A percentile compares a stretch with the other conserved stretches of the same genome.
These are phyloP conservation scores for Ophiognomonia clavigignenti-juglandacearum DNA, from an alignment of 2,329 filamentous ascomycete genomes.

Conservation along the genomic window DNA sequence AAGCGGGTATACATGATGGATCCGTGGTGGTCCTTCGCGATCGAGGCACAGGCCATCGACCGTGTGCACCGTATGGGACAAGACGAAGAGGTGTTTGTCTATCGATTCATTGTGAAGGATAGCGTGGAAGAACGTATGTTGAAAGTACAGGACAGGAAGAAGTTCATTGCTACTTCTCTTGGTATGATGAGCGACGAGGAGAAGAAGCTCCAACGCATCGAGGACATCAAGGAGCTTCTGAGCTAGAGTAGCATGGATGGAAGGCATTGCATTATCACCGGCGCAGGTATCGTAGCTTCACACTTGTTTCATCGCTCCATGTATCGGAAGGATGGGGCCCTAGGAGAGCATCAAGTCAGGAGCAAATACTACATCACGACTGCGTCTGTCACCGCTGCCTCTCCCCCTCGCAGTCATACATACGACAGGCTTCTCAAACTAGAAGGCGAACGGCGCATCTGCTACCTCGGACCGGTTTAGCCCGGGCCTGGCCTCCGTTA, in stretches of 20 bases:
- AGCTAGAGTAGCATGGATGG: conserved; percentile 51
- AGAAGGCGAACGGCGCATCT: not conserved
- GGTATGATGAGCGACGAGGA: conserved; percentile 96
- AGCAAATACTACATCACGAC: not conserved
- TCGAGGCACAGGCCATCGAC: conserved; percentile 96
- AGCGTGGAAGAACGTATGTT: conserved; percentile 97
- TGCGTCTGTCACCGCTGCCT: too few species aligned
- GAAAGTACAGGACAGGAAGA: conserved; percentile 89
- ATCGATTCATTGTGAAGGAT: conserved; percentile 80
- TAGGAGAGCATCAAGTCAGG: not conserved
- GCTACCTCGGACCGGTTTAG: too few species aligned
- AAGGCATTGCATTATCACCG: too few species aligned
- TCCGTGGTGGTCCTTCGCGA: conserved; percentile 97
- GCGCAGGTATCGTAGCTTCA: not conserved
- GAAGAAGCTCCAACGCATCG: conserved; percentile 82
- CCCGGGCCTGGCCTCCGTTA: too few species aligned
- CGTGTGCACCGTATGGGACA: conserved; percentile 97
- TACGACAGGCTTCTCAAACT: too few species aligned
- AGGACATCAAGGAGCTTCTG: conserved; percentile 89
- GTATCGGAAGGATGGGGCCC: not conserved
- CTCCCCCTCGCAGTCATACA: too few species aligned
- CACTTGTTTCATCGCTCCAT: not conserved
- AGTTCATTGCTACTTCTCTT: conserved; percentile 88
- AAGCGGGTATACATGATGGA: conserved; percentile 98
- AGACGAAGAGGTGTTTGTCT: conserved; percentile 76